phyloP scores from a whole-genome alignment of 1,139 yeast genomes.

The Debaryomyces fabryi region DNA sequence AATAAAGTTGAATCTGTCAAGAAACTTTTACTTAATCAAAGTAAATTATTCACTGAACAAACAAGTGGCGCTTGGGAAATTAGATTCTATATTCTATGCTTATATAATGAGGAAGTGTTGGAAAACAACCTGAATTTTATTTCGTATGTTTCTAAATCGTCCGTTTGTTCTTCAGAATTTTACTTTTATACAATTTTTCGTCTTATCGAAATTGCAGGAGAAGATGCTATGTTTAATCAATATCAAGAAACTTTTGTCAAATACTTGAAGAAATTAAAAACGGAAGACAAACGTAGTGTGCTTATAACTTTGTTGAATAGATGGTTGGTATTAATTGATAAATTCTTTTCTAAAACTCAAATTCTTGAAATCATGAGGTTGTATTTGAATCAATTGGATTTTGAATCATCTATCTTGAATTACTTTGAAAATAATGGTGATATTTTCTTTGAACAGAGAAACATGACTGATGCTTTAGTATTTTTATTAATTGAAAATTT shows the following conservation, averaged over 20 bases:
- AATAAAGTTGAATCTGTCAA: constrained; percentile 24
- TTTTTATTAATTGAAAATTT: constrained; percentile 15
- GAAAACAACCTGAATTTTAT: constrained; percentile 8
- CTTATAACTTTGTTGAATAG: constrained; percentile 38
- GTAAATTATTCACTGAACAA: constrained; percentile 15
- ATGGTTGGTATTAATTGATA: constrained; percentile 57
- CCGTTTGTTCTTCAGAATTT: constrained; percentile 16
- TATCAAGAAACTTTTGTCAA: constrained; percentile 29
- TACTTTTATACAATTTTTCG: constrained; percentile 49
- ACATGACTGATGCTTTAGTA: constrained; percentile 31
- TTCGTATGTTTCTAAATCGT: not conserved
- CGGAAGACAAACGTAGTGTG: constrained; percentile 19
- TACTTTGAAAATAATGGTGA: constrained; percentile 22
- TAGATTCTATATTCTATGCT: constrained; percentile 48
- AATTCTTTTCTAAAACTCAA: constrained; percentile 26
- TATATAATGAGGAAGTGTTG: constrained; percentile 46
- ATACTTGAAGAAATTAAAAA: constrained; percentile 17
- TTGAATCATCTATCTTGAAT: constrained; percentile 16
- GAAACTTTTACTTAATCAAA: constrained; percentile 14
- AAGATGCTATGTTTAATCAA: constrained; percentile 17
- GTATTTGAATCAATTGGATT: constrained; percentile 14
- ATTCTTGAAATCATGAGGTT: constrained; percentile 16
- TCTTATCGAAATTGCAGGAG: constrained; percentile 45
- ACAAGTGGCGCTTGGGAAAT: constrained; percentile 45
- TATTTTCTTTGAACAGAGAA: constrained; percentile 49